A percentile compares a stretch with the other conserved stretches of the same genome.
Conservation (phyloP, 1,139 yeast genomes). For the Yamadazyma diospyri region DNA sequence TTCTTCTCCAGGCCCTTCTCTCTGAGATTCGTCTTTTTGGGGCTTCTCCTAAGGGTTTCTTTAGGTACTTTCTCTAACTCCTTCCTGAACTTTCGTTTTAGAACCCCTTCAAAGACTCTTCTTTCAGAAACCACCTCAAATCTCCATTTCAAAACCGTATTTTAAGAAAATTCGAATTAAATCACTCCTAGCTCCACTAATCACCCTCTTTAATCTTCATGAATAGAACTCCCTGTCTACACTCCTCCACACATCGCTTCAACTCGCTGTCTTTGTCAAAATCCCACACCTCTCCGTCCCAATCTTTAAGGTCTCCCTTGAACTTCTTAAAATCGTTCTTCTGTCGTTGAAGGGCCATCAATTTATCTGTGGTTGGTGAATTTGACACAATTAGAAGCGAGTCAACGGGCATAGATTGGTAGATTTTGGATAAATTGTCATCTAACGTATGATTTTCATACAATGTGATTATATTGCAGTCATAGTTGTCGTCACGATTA, state of each 20-base stretch:
- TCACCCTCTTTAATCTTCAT: constrained; percentile 46
- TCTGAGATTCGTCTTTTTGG: too few species aligned
- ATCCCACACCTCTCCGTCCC: constrained; percentile 50
- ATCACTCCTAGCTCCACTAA: too few species aligned
- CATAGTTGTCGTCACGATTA: constrained; percentile 17
- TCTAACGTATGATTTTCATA: constrained; percentile 31
- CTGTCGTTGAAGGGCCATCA: constrained; percentile 14
- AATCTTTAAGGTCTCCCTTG: constrained; percentile 28
- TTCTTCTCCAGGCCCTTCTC: too few species aligned
- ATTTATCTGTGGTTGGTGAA: constrained; percentile 59
- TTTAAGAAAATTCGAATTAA: too few species aligned
- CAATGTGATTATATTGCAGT: constrained; percentile 31
- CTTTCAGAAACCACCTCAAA: too few species aligned
- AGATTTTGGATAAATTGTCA: constrained; percentile 44
- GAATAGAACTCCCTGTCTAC: constrained; percentile 57
- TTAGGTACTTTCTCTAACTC: too few species aligned
- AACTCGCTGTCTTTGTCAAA: constrained; percentile 42
- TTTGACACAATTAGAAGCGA: constrained; percentile 61
- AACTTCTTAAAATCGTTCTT: constrained; percentile 2
- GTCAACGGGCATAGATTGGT: constrained; percentile 51
- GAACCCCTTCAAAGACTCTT: too few species aligned
- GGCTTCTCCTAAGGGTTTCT: too few species aligned
- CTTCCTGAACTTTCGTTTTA: too few species aligned
- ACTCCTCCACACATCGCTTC: constrained; percentile 37
- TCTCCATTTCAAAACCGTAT: too few species aligned